Percentiles rank a stretch among this genome's conserved stretches.
These are phyloP conservation scores for Micromonas commoda DNA, from an alignment of 139 green algal species.

Conservation along the genomic window DNA sequence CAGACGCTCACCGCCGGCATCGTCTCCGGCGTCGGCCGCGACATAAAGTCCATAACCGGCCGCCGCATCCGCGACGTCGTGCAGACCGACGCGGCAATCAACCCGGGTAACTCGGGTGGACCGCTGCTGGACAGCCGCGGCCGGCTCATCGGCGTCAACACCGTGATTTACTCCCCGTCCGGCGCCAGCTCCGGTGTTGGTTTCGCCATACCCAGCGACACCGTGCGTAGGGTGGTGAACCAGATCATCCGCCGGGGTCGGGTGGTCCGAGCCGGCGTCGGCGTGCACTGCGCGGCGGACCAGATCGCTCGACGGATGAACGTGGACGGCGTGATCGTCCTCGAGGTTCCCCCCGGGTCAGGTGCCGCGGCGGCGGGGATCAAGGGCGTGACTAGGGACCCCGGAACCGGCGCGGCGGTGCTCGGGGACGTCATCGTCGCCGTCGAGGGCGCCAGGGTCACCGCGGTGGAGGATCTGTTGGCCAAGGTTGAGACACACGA, in stretches of 20 bases:
- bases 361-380: conserved; percentile 36
- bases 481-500: neutral
- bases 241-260: conserved; percentile 47
- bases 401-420: conserved; percentile 1
- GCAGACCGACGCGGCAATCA: conserved; percentile 53
- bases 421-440: conserved; percentile 2
- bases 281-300: conserved; percentile 49
- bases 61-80: conserved; percentile 70
- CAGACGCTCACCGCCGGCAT: conserved; percentile 53
- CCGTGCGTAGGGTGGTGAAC: conserved; percentile 44
- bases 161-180: conserved; percentile 46
- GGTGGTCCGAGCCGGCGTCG: conserved; percentile 42
- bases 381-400: neutral
- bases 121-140: conserved; percentile 42
- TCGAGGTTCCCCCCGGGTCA: conserved; percentile 38
- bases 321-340: conserved; percentile 44
- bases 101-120: conserved; percentile 49
- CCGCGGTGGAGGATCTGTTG: neutral
- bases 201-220: conserved; percentile 51
- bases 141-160: conserved; percentile 51
- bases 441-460: neutral
- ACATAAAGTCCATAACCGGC: conserved; percentile 56
- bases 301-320: conserved; percentile 43
- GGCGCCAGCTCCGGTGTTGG: conserved; percentile 43
- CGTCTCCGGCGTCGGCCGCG: conserved; percentile 41